These are phyloP conservation scores for Sporobolomyces pararoseus DNA, from an alignment of 768 basidiomycete genomes.

Conservation along the genomic window DNA sequence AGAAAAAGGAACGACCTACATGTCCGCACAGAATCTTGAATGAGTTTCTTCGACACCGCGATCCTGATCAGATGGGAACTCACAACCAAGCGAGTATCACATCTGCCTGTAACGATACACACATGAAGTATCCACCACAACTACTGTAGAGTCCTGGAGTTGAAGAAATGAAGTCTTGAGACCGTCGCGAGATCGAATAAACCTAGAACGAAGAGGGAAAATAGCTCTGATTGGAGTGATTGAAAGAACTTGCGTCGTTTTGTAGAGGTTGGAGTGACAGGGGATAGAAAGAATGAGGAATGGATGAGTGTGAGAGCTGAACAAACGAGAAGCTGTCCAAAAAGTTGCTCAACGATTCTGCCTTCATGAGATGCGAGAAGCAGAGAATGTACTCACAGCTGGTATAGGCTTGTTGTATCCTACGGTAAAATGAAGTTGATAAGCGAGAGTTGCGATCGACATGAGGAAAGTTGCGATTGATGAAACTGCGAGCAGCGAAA, in stretches of 20 bases:
- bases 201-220: neutral
- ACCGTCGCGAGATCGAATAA: slow-evolving; percentile 18
- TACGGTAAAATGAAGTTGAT: slow-evolving; percentile 13
- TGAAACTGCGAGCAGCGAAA: slow-evolving; percentile 13
- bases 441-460: slow-evolving; percentile 11
- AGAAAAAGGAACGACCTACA: slow-evolving; percentile 23
- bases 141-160: slow-evolving; percentile 9
- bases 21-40: neutral
- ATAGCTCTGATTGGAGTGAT: slow-evolving; percentile 4
- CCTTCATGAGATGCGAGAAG: neutral
- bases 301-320: neutral
- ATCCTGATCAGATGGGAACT: too few species aligned
- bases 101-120: slow-evolving; percentile 11
- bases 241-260: neutral
- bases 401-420: slow-evolving; percentile 31
- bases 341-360: neutral
- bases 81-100: slow-evolving; percentile 25
- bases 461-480: neutral
- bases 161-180: slow-evolving; percentile 4
- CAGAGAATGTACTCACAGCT: neutral
- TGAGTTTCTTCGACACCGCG: neutral
- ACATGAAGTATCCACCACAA: slow-evolving; percentile 22
- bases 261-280: neutral
- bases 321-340: slow-evolving; percentile 6
- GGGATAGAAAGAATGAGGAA: slow-evolving; percentile 11